phyloP scores from a whole-genome alignment of 345 rosid genomes.

The Eucalyptus microcorys region DNA sequence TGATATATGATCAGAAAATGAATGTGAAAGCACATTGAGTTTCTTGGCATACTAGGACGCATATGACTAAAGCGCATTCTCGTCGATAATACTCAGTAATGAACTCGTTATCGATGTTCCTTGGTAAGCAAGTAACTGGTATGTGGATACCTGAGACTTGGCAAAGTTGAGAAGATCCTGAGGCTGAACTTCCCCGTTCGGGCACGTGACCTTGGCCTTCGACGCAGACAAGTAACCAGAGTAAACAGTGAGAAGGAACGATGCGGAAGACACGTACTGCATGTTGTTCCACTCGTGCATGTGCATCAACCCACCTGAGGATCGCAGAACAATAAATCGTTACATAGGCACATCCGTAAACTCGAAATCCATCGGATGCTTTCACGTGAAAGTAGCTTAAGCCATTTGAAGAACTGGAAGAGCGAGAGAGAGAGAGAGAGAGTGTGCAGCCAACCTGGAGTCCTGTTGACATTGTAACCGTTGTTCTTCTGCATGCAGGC shows the following conservation, averaged over 20 bases:
- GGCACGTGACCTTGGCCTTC: slow-evolving; percentile 54
- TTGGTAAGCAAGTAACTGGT: not conserved
- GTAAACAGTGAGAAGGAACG: slow-evolving; percentile 55
- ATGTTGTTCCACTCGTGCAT: slow-evolving; percentile 80
- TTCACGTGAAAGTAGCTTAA: not conserved
- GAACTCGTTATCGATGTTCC: not conserved
- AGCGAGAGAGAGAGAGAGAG: not conserved
- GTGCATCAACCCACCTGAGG: slow-evolving; percentile 61
- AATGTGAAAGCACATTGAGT: not conserved
- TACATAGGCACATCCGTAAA: not conserved
- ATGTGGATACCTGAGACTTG: slow-evolving; percentile 43
- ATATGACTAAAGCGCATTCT: not conserved
- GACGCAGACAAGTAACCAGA: slow-evolving; percentile 53
- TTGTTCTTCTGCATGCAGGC: slow-evolving; percentile 76
- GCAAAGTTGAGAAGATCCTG: slow-evolving; percentile 50
- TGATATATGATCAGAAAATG: not conserved
- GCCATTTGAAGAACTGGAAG: not conserved
- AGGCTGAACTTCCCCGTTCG: slow-evolving; percentile 41
- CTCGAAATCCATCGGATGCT: not conserved
- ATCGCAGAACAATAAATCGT: not conserved
- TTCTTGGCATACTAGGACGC: not conserved
- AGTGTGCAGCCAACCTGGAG: slow-evolving; percentile 30
- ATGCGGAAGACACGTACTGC: slow-evolving; percentile 70
- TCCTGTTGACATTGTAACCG: slow-evolving; percentile 54
- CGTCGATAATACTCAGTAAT: not conserved